Base-by-base conservation (phyloP, 2,329 filamentous ascomycete genomes). In the Lecanosticta acicola region DNA sequence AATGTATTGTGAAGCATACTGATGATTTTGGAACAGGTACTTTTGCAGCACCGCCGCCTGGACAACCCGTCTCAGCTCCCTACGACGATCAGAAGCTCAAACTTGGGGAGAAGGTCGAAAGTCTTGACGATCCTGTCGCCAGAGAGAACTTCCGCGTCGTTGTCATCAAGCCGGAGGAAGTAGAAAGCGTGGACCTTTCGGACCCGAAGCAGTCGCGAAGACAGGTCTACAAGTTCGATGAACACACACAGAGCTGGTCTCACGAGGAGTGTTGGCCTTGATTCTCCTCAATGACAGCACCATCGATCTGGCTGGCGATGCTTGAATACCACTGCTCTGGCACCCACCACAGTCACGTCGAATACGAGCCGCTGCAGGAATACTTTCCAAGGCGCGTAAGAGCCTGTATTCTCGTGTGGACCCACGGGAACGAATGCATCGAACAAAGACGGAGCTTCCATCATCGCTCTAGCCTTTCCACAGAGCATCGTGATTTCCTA, bases 121-220 rank as follows among this genome's bases (percentile, higher is more conserved):
- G 84, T 57, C 66, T 94, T 4, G 68, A 87, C 36, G 88, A 97
- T 58, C 65, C 71, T 26, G 67, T 84, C 45, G 86, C 87, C 33
- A 74, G 88, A 55, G 70, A 70, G 54, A 86, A 94, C 64, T 95
- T 94, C 63, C 74, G 91, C 43, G 86, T 95, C 0, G 87, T 95
- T 3, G 82, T 93, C 61, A 93, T 98, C 63, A 80, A 83, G 39
- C 83, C 94, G 0, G 78, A 85, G 7, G 80, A 85, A 63, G 82
- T 94, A 16, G 89, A 94, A 63, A 74, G 77, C 58, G 72, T 85
- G 13, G 85, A 93, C 63, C 66, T 94, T 43, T 81, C 77, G 46
- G 78, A 87, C 60, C 79, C 83, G 1, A 75, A 76, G 38, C 77
- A 78, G 50, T 73, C 75, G 10, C 72, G 76, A 53, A 74, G 89